Percentiles rank a stretch among this genome's conserved stretches.
These are phyloP conservation scores for Simplicillium aogashimaense DNA, from an alignment of 2,329 filamentous ascomycete species.

Conservation along the genomic window DNA sequence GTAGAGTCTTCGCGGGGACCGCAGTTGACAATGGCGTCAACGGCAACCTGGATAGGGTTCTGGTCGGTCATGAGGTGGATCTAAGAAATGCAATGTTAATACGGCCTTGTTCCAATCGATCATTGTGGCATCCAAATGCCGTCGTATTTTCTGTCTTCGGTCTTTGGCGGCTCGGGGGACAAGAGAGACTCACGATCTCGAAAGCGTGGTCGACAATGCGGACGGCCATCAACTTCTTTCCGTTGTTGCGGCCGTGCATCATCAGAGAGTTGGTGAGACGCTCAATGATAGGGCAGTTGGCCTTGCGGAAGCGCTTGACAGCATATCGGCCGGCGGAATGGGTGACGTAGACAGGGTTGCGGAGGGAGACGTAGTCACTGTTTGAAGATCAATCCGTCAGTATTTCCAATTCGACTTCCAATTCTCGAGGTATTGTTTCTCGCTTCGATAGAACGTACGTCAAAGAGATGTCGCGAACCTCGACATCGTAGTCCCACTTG, in stretches of 20 bases:
- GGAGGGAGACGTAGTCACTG: conserved; percentile 99
- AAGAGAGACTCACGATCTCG: conserved; percentile 76
- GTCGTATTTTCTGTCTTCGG: conserved; percentile 2
- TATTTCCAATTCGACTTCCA: conserved; percentile 9
- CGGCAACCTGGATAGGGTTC: conserved; percentile 99
- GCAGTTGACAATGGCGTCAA: conserved; percentile 99
- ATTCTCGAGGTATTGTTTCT: conserved; percentile 10
- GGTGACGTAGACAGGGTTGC: conserved; percentile 96
- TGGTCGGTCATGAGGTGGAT: conserved; percentile 99
- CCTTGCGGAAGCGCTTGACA: conserved; percentile 99
- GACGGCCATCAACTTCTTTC: conserved; percentile 99
- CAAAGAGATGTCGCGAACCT: conserved; percentile 99
- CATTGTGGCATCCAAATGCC: neutral
- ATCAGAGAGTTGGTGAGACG: conserved; percentile 99
- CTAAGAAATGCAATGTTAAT: conserved; percentile 31
- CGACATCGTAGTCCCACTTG: conserved; percentile 97
- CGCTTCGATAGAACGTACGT: conserved; percentile 55
- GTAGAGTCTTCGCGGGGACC: conserved; percentile 99
- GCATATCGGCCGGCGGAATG: conserved; percentile 98
- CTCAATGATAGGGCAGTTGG: conserved; percentile 99
- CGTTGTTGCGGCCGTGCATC: conserved; percentile 99
- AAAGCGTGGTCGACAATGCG: conserved; percentile 98
- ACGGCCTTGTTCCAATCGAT: neutral
- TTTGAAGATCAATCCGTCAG: conserved; percentile 21
- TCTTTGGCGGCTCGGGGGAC: conserved; percentile 1